Base-by-base conservation (phyloP, 345 rosid genomes). In the Acer yangbiense region DNA sequence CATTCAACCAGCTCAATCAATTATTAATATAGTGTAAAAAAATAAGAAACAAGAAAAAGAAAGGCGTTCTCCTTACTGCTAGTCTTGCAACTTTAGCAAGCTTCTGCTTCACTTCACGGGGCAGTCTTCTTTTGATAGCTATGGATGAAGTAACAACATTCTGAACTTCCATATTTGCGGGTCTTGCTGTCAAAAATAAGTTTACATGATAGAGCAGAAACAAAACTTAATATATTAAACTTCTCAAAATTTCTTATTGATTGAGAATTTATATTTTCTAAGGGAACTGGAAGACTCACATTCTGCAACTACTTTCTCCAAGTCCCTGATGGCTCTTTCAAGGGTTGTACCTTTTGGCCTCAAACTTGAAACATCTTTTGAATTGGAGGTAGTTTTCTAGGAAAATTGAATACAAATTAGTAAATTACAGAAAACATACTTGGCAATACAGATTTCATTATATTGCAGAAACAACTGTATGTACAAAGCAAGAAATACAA, bases 21-120 rank as follows among this genome's bases (percentile, higher is more conserved):
- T 41, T n/a, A 43, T 44, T 23, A 12, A 44, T 23, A 44, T 60
- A 23, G 43, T 4, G 6, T 14, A 62, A 13, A 21, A 20, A 21
- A 60, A 23, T 9, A 44, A 25, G 10, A 72, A 72, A 61, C 35
- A 11, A 64, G 18, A 11, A 25, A 27, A 25, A 29, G 9, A 32
- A 35, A 73, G 48, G 16, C 0, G 14, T 1, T 58, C 27, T 61
- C 21, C 61, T 66, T 75, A 85, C 87, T 9, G 83, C 85, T 39
- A 82, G 74, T 78, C 82, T 78, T 35, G 87, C 87, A 82, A 85
- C 85, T 82, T 85, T 85, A 68, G 87, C 85, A 68, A 85, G 85
- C 80, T 82, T 85, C 78, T 52, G 87, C 82, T 82, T 82, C 68
- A 85, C 80, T 77, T 85, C 87, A 62, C 43, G 66, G 21, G 87